These are phyloP conservation scores for Tuber magnatum DNA, from an alignment of 495 filamentous ascomycete genomes.

Conservation along the genomic window DNA sequence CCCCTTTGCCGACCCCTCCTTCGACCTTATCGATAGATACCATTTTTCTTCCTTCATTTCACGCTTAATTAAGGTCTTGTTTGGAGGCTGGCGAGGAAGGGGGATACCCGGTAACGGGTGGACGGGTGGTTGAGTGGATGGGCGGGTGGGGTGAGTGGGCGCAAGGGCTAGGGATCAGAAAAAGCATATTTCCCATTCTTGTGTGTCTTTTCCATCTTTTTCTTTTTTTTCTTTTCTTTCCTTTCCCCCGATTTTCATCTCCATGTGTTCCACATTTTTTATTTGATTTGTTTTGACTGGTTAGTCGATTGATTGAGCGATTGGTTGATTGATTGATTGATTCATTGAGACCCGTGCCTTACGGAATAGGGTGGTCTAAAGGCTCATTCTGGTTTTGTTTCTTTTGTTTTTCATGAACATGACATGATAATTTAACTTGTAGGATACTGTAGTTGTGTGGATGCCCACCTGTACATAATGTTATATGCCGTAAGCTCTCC, in stretches of 20 bases:
- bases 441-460: background rate
- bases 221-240: background rate
- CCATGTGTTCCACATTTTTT: conserved; percentile 13
- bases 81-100: background rate
- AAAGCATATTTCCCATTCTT: conserved; percentile 5
- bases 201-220: conserved; percentile 8
- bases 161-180: background rate
- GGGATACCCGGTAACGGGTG: background rate
- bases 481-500: background rate
- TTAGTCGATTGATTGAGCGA: background rate
- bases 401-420: background rate
- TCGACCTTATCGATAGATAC: background rate
- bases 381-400: background rate
- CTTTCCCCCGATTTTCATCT: conserved; percentile 16
- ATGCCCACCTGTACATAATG: background rate
- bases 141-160: background rate
- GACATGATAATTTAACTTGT: background rate
- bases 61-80: background rate
- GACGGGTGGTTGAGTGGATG: background rate
- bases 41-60: background rate
- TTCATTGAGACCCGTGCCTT: conserved; percentile 19
- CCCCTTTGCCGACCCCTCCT: background rate
- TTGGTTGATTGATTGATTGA: background rate
- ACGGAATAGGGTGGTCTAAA: conserved; percentile 15
- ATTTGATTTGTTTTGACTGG: background rate